Evolutionary conservation across 148 eudicot species (phyloP), one percentile per base, ranked within the genome.

Genomic region (Euryodendron excelsum): DNA sequence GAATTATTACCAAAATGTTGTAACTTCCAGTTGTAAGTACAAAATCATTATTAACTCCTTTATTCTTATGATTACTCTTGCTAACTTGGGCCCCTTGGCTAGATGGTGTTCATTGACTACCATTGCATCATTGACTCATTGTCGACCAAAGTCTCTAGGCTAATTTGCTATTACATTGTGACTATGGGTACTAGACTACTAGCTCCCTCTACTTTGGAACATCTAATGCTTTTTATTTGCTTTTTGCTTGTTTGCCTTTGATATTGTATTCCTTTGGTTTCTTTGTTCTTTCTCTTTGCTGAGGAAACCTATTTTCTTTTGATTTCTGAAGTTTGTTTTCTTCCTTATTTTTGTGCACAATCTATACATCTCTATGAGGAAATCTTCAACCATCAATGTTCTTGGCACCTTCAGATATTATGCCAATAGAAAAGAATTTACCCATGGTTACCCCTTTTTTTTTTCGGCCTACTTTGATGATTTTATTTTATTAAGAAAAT

Each of bases 1-100:
- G 94, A 93, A 93, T 82, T 95, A 95, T 82, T 95, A 93, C 80
- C 99, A 95, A 82, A 95, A 95, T 85, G 99, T 95, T 71, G 99
- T 95, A 6, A 95, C 99, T 9, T 93, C 97, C 36, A 95, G 99
- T 82, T 95, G 99, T 95, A 86, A 86, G 99, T 88, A 8, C 17
- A 5, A 4, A 41, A 61, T 60, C 56, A 67, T 58, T 68, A 52
- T 4, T n/a, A 5, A 36, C 66, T 28, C n/a, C 27, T 48, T 83
- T 72, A 34, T 52, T 75, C 48, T 70, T 55, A 36, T 13, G 25
- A 34, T 74, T 69, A 23, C 33, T 52, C 25, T 56, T 10, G 17
- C 52, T 68, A 60, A 28, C 77, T 14, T 28, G 36, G 67, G 68
- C 30, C 45, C 31, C 45, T 52, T 53, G 45, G 75, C 75, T 62